Base-by-base conservation (phyloP, 495 filamentous ascomycete genomes). In the Letharia columbiana region DNA sequence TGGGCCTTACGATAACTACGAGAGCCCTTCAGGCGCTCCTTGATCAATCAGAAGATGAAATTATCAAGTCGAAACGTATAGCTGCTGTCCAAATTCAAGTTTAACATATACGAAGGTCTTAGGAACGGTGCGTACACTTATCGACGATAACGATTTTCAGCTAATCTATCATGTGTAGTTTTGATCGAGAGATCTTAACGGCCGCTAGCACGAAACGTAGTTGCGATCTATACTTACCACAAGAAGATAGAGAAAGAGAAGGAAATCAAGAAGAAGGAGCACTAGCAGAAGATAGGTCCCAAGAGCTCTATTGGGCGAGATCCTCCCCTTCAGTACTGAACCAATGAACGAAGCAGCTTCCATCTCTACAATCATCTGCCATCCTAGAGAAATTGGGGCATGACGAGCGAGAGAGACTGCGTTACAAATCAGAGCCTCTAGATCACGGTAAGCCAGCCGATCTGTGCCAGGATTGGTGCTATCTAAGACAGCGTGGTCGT, bases 351-450 rank as follows among this genome's bases (percentile, higher is more conserved):
- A 64, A 47, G 62, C 47, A 56, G 62, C 62, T 64, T 64, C 62
- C 62, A 64, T 64, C 47, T 64, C 62, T 64, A 64, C 31, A 64
- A 56, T 64, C 62, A 56, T 64, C 62, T 64, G 47, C 62, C 62
- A n/a, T 64, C 62, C 62, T 64, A 52, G 62, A 64, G 41, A 62
- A 13, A 64, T 56, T 64, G 62, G 47, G 23, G 28, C 56, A 60
- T 65, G 50, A 60, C 63, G 39, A 65, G 63, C 63, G 63, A 65
- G 63, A 65, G 54, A 65, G 63, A 65, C 39, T 65, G 63, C 63
- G 54, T 60, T 65, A 65, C 54, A 60, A 60, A 60, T 65, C 58
- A 52, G 64, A 66, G 64, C 64, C 44, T 66, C 58, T 61, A 66
- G 57, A 66, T 61, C 44, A 66, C 44, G 64, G 64, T 62, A 61